Conservation (phyloP, 805 yeast genomes). For the Sungouiozyma ichnusensis region DNA sequence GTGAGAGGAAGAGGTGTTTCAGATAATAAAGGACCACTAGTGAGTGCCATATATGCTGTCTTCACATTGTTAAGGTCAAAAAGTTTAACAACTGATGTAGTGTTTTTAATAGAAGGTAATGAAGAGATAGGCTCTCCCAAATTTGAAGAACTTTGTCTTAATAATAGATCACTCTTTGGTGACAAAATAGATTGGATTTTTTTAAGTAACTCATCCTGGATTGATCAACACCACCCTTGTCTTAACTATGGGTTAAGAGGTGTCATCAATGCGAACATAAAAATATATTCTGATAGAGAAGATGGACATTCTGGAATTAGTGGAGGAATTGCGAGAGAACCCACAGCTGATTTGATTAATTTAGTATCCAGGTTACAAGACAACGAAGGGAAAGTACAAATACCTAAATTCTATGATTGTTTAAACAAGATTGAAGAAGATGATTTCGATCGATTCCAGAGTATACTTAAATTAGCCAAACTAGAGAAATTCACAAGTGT, state of each 20-base stretch:
- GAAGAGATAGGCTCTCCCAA: constrained; percentile 92
- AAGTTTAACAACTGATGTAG: constrained; percentile 57
- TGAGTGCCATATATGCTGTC: constrained; percentile 81
- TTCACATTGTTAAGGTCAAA: constrained; percentile 51
- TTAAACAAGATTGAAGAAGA: constrained; percentile 44
- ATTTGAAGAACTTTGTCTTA: constrained; percentile 54
- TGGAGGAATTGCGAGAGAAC: constrained; percentile 86
- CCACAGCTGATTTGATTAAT: constrained; percentile 75
- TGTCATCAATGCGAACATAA: constrained; percentile 69
- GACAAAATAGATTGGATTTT: constrained; percentile 75
- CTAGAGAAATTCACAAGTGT: constrained; percentile 26
- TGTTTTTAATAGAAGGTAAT: constrained; percentile 85
- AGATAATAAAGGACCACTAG: constrained; percentile 88
- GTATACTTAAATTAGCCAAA: constrained; percentile 38
- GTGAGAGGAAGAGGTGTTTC: constrained; percentile 86
- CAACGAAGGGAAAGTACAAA: constrained; percentile 43
- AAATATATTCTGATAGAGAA: constrained; percentile 60
- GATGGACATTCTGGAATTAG: constrained; percentile 95
- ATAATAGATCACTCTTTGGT: constrained; percentile 47
- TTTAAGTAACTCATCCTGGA: constrained; percentile 88
- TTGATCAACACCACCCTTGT: constrained; percentile 82
- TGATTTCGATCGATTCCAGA: constrained; percentile 54
- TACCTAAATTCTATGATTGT: constrained; percentile 67
- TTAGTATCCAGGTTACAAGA: constrained; percentile 53
- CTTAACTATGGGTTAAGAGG: constrained; percentile 92